Evolutionary conservation across 1,139 yeast species (phyloP).

Genomic region (Magnusiomyces fungicola): DNA sequence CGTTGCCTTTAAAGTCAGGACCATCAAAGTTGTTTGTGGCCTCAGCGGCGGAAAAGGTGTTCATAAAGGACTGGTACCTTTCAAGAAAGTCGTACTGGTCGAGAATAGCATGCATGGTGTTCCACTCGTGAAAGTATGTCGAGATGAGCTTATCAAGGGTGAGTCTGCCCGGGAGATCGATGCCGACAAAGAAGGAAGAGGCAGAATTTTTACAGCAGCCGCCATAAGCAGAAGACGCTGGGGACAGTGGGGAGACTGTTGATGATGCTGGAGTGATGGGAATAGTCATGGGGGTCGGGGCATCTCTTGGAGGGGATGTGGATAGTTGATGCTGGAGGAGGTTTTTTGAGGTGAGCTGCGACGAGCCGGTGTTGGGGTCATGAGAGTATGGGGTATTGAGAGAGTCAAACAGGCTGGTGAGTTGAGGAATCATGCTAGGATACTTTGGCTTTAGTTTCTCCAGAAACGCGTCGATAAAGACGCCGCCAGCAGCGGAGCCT

Average conservation of each 20-base stretch:
- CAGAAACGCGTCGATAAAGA: constrained; percentile 25
- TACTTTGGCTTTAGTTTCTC: constrained; percentile 25
- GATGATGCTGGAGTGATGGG: constrained; percentile 1
- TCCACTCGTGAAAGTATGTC: constrained; percentile 74
- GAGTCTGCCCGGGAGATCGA: constrained; percentile 26
- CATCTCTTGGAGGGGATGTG: constrained; percentile 13
- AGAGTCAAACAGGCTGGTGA: constrained; percentile 17
- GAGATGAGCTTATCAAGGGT: constrained; percentile 30
- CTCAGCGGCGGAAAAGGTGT: constrained; percentile 13
- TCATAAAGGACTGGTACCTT: constrained; percentile 44
- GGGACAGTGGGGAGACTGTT: not conserved
- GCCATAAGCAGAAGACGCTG: constrained; percentile 8
- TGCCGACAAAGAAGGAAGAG: constrained; percentile 7
- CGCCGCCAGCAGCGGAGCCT: constrained; percentile 32
- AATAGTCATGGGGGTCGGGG: constrained; percentile 2
- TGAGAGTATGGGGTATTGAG: constrained; percentile 16
- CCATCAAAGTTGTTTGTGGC: constrained; percentile 13
- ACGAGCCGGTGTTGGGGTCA: constrained; percentile 2
- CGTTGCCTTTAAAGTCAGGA: constrained; percentile 17
- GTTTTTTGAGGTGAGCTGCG: not conserved
- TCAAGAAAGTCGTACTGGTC: constrained; percentile 58
- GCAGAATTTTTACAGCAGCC: too few relatives aligned
- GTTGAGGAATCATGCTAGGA: constrained; percentile 20
- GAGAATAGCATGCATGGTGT: constrained; percentile 57
- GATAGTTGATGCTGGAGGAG: constrained; percentile 13